Conservation (phyloP, 2,329 filamentous ascomycete species). For the Rasamsonia emersonii region DNA sequence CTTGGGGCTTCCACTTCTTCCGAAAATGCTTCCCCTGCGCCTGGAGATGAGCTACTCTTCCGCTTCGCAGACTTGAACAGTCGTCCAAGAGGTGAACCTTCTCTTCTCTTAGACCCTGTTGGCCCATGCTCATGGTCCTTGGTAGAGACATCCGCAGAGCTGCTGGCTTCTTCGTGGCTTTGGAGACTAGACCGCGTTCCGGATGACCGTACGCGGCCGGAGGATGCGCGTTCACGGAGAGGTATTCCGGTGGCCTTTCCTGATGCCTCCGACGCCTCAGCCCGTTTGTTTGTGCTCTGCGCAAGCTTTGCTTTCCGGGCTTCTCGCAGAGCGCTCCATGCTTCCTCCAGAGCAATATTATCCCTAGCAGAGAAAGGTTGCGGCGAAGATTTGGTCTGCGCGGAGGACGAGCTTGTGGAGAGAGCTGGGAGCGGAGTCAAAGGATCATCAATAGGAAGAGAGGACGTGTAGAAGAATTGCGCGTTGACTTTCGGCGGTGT, state of each 20-base stretch:
- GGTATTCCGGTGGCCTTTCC: conserved; percentile 14
- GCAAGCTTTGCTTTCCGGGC: conserved; percentile 9
- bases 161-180: no score
- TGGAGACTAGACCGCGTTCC: no score
- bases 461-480: conserved; percentile 80
- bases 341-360: conserved; percentile 68
- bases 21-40: conserved; percentile 16
- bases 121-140: no score
- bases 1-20: conserved; percentile 15
- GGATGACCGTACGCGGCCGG: no score
- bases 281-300: conserved; percentile 5
- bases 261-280: conserved; percentile 7
- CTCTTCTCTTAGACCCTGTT: conserved; percentile 21
- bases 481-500: conserved; percentile 52
- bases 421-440: conserved; percentile 58
- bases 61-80: conserved; percentile 20
- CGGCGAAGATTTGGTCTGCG: conserved; percentile 51
- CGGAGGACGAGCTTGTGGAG: conserved; percentile 40
- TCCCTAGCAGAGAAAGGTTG: conserved; percentile 72
- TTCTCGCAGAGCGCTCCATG: conserved; percentile 57
- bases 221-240: conserved; percentile 16
- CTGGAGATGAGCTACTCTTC: conserved; percentile 18
- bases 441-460: conserved; percentile 78
- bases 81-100: conserved; percentile 22
- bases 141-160: no score